Evolutionary conservation across 768 basidiomycete genomes (phyloP).

Genomic region (Mycena polygramma): DNA sequence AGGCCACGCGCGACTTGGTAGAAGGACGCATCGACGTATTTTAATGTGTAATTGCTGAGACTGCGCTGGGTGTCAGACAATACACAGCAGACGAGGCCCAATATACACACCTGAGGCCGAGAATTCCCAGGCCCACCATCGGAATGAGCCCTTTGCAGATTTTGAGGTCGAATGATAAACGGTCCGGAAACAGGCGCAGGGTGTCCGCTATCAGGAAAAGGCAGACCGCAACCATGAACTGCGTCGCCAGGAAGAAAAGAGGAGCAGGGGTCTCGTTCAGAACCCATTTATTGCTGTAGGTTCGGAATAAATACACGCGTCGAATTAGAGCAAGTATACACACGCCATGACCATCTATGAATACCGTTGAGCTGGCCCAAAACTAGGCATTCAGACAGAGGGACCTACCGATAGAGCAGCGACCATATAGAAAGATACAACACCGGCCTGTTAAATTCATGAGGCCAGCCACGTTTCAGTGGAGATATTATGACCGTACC

Average conservation of each 20-base stretch:
- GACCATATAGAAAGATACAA: constrained; percentile 89
- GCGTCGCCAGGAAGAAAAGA: constrained; percentile 88
- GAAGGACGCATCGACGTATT: constrained; percentile 95
- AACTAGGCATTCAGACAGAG: not conserved
- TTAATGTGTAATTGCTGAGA: constrained; percentile 91
- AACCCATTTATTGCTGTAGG: constrained; percentile 90
- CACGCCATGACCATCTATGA: constrained; percentile 93
- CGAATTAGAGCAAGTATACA: constrained; percentile 18
- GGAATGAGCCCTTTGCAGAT: constrained; percentile 81
- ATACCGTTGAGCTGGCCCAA: constrained; percentile 2
- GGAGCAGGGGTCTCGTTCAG: constrained; percentile 80
- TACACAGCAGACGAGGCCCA: not conserved
- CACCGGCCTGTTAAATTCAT: constrained; percentile 64
- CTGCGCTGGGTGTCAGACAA: constrained; percentile 51
- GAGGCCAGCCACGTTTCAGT: not conserved
- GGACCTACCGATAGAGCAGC: constrained; percentile 85
- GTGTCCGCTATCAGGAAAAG: constrained; percentile 78
- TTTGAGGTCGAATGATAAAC: constrained; percentile 72
- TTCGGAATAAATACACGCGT: constrained; percentile 29
- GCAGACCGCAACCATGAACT: constrained; percentile 83
- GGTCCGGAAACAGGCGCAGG: constrained; percentile 75
- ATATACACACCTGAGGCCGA: constrained; percentile 79
- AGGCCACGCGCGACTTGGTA: constrained; percentile 97
- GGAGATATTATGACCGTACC: constrained; percentile 49
- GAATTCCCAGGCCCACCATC: constrained; percentile 81